Conservation (phyloP, 2,329 filamentous ascomycete species). For the Botrytis galanthina region DNA sequence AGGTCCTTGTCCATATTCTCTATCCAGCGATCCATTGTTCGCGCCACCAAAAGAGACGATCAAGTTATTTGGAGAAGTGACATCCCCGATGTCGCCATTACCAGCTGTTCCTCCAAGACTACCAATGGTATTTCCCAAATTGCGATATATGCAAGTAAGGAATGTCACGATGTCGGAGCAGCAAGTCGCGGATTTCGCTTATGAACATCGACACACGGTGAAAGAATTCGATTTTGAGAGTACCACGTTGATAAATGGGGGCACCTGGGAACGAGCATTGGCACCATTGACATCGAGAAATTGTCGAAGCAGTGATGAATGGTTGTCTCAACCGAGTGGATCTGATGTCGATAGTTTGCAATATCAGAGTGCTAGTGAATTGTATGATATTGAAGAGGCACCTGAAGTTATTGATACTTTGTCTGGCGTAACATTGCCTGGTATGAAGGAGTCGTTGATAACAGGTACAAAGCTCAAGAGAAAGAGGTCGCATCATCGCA, state of each 20-base stretch:
- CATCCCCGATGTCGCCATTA: constrained; percentile 61
- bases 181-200: constrained; percentile 69
- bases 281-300: constrained; percentile 57
- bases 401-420: constrained; percentile 30
- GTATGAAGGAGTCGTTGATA: constrained; percentile 24
- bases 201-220: constrained; percentile 64
- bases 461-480: constrained; percentile 48
- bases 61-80: constrained; percentile 65
- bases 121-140: constrained; percentile 62
- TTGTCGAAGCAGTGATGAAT: constrained; percentile 41
- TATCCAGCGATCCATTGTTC: constrained; percentile 65
- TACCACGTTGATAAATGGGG: constrained; percentile 63
- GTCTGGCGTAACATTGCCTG: constrained; percentile 22
- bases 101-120: constrained; percentile 52
- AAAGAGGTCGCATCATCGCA: constrained; percentile 40
- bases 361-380: constrained; percentile 29
- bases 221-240: constrained; percentile 79
- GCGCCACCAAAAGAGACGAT: constrained; percentile 51
- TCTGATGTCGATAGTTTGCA: constrained; percentile 31
- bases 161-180: constrained; percentile 70
- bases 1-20: constrained; percentile 70
- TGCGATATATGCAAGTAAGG: constrained; percentile 67
- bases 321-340: constrained; percentile 40
- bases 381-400: constrained; percentile 31
- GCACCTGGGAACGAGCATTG: constrained; percentile 81